Evolutionary conservation across 345 rosid species (phyloP), one percentile per base, ranked within the genome.

Genomic region (Eutrema yunnanense): DNA sequence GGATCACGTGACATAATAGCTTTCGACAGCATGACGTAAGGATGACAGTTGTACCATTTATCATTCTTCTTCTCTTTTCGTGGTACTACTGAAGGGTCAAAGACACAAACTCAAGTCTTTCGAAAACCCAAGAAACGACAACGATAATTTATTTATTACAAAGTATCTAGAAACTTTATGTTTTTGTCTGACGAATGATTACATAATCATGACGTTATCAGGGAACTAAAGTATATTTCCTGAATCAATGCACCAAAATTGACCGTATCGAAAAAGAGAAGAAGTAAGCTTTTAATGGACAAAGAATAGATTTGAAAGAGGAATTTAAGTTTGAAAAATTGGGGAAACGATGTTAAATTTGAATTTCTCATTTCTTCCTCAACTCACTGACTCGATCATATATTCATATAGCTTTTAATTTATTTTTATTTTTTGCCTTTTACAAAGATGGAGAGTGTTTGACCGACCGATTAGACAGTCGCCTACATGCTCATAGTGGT

Each of bases 111-210:
- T 9, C 63, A 72, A 22, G 69, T 72, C 44, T 12, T 51, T 62
- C 22, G 69, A 41, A 52, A 40, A 22, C 46, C 16, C 27, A 27
- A 26, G 4, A 40, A 58, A 59, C 36, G 53, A 32, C 53, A 51
- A 51, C 8, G 1, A 49, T 10, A 0, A 10, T 10, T n/a, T 22
- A 22, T 22, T 22, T 22, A 22, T 22, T 22, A 3, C 27, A 40
- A 48, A 43, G 27, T 41, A 34, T 55, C 34, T 40, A 26, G 36
- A 73, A 57, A 47, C 57, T 36, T 10, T 3, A 8, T 32, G 29
- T 30, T 32, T 30, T 33, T 44, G 44, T 37, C 50, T 73, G 72
- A 57, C 78, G 60, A 73, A 9, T 66, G 53, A 32, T 66, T 40
- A 58, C 78, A 14, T 47, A 13, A 56, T 0, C 46, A 30, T 73